Evolutionary conservation across 2,329 filamentous ascomycete genomes (phyloP).

Genomic region (Aspergillus transmontanensis): DNA sequence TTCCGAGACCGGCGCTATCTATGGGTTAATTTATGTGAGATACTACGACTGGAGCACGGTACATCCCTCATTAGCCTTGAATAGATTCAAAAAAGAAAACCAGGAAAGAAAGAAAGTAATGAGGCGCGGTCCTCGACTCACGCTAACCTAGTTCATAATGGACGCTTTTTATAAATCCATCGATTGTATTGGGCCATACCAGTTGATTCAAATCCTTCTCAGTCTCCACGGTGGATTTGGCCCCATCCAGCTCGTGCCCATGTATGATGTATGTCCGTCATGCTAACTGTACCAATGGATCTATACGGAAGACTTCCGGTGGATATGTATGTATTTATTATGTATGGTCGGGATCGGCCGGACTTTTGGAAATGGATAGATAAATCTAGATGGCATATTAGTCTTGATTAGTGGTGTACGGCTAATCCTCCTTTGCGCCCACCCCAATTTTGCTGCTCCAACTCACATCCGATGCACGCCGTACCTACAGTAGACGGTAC

Average conservation of each 20-base stretch:
- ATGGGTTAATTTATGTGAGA: background rate
- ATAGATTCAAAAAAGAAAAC: background rate
- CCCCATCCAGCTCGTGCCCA: conserved; percentile 1
- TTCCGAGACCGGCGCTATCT: background rate
- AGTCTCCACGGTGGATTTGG: background rate
- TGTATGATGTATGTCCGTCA: background rate
- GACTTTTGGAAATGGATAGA: background rate
- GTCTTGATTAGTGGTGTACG: background rate
- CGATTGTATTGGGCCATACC: background rate
- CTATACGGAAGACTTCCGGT: background rate
- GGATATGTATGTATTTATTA: background rate
- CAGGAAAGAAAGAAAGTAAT: conserved; percentile 1
- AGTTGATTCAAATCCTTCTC: background rate
- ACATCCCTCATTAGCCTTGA: background rate
- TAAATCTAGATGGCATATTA: background rate
- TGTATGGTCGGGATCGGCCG: background rate
- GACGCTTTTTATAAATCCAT: conserved; percentile 1
- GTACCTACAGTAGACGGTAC: background rate
- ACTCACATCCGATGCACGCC: background rate
- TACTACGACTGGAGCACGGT: background rate
- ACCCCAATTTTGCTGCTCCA: background rate
- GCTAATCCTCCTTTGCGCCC: background rate
- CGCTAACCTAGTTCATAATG: conserved; percentile 4
- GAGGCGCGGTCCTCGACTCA: conserved; percentile 13
- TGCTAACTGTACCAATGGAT: background rate